A percentile compares a stretch with the other conserved stretches of the same genome.
phyloP scores from a whole-genome alignment of 2,329 filamentous ascomycete species.

The Knufia fluminis region DNA sequence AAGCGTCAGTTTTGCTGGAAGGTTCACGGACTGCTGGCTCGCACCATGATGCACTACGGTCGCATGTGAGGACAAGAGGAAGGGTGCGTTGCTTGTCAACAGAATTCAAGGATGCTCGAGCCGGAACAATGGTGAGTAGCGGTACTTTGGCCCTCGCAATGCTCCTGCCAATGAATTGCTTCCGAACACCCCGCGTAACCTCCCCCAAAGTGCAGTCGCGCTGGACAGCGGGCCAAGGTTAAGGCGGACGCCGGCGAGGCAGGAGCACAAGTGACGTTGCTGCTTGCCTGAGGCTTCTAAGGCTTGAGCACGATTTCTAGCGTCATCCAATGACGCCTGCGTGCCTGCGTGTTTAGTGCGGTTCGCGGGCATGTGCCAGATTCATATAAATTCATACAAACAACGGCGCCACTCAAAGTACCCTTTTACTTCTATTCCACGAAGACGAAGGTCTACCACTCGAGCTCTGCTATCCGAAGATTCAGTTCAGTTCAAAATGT shows the following conservation, averaged over 20 bases:
- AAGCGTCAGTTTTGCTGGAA: neutral
- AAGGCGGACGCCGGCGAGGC: neutral
- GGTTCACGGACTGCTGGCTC: neutral
- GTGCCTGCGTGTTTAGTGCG: neutral
- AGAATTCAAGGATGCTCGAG: no score
- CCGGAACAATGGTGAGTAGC: no score
- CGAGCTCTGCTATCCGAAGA: neutral
- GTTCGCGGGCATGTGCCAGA: neutral
- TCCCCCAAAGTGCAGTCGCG: neutral
- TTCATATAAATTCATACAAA: neutral
- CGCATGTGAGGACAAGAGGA: neutral
- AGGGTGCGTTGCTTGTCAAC: no score
- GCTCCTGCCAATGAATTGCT: neutral
- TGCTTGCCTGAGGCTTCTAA: neutral
- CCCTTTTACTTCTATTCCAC: neutral
- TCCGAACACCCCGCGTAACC: neutral
- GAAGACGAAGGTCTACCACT: neutral
- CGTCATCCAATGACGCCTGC: neutral
- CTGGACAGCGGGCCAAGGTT: neutral
- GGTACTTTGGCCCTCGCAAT: neutral
- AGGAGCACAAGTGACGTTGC: neutral
- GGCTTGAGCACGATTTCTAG: no score
- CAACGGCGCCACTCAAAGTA: slow-evolving; percentile 7
- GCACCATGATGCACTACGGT: slow-evolving; percentile 1
- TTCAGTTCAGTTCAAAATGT: neutral